Conservation (phyloP, 805 yeast genomes). For the Torulaspora maleeae region DNA sequence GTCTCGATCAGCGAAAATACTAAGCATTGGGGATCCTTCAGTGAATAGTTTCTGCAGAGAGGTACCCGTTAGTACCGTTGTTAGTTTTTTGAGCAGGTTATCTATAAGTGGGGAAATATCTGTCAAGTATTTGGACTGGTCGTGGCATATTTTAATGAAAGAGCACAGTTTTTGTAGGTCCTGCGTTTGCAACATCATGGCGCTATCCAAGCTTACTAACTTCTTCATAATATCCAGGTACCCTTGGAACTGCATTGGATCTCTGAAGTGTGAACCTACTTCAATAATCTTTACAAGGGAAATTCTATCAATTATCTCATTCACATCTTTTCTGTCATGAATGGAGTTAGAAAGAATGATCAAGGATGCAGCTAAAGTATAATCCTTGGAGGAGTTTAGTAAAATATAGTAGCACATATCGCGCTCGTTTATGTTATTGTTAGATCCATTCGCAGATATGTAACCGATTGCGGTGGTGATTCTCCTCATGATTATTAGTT, state of each 20-base stretch:
- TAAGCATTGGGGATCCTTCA: constrained; percentile 8
- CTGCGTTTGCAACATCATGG: constrained; percentile 19
- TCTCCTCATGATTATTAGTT: constrained; percentile 33
- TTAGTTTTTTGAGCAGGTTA: constrained; percentile 25
- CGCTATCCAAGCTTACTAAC: constrained; percentile 22
- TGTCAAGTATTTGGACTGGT: constrained; percentile 28
- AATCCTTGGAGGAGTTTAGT: constrained; percentile 15
- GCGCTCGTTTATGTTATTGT: constrained; percentile 22
- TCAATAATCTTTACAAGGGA: constrained; percentile 16
- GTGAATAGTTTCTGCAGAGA: constrained; percentile 10
- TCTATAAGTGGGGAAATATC: constrained; percentile 23
- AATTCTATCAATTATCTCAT: constrained; percentile 15
- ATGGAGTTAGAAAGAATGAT: constrained; percentile 30
- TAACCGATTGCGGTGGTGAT: constrained; percentile 25
- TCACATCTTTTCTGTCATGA: constrained; percentile 19
- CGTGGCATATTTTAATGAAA: constrained; percentile 21
- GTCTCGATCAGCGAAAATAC: constrained; percentile 19
- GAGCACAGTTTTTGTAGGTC: constrained; percentile 12
- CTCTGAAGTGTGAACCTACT: constrained; percentile 17
- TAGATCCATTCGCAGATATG: constrained; percentile 26
- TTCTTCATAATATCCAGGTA: constrained; percentile 30
- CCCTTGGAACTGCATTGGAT: constrained; percentile 35
- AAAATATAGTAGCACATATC: constrained; percentile 16
- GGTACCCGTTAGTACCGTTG: constrained; percentile 29
- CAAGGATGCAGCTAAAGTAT: constrained; percentile 25